Evolutionary conservation across 208 protist species (phyloP).

Genomic region (Acanthamoeba divionensis): DNA sequence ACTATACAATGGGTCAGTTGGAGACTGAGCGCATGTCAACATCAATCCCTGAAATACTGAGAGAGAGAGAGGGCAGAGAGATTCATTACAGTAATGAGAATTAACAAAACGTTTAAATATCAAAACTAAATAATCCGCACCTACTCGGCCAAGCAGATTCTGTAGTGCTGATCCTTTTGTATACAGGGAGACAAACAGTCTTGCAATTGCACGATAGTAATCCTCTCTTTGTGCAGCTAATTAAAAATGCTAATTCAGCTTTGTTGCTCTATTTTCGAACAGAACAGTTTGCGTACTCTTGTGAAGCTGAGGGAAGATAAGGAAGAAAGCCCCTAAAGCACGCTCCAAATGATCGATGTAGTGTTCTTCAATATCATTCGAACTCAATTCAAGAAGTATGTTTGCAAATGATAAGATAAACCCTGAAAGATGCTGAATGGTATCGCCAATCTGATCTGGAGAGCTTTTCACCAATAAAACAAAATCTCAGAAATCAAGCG

Average conservation of each 20-base stretch:
- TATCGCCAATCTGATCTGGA: conserved; percentile 39
- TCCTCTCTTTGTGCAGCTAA: conserved; percentile 22
- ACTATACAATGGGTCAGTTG: conserved; percentile 19
- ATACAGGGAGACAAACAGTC: conserved; percentile 34
- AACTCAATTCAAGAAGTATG: conserved; percentile 15
- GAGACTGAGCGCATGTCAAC: conserved; percentile 38
- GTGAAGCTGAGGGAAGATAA: conserved; percentile 51
- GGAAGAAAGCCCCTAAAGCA: conserved; percentile 55
- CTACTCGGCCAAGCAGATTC: conserved; percentile 13
- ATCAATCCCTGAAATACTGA: conserved; percentile 38
- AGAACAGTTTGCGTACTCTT: background rate
- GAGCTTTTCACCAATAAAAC: too few relatives aligned
- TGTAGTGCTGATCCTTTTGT: conserved; percentile 22
- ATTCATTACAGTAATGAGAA: too few relatives aligned
- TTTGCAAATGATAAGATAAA: conserved; percentile 54
- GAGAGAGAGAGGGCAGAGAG: background rate
- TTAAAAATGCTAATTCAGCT: background rate
- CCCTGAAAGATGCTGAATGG: conserved; percentile 53
- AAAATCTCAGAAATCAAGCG: background rate
- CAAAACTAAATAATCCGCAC: background rate
- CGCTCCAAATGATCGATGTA: conserved; percentile 49
- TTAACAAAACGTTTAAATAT: too few relatives aligned
- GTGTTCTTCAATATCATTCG: conserved; percentile 1
- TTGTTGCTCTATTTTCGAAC: too few relatives aligned
- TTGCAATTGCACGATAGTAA: conserved; percentile 37